Evolutionary conservation across 176 grass and related monocot species (phyloP), one percentile per base, ranked within the genome.

Genomic region (Cymbopogon citratus): DNA sequence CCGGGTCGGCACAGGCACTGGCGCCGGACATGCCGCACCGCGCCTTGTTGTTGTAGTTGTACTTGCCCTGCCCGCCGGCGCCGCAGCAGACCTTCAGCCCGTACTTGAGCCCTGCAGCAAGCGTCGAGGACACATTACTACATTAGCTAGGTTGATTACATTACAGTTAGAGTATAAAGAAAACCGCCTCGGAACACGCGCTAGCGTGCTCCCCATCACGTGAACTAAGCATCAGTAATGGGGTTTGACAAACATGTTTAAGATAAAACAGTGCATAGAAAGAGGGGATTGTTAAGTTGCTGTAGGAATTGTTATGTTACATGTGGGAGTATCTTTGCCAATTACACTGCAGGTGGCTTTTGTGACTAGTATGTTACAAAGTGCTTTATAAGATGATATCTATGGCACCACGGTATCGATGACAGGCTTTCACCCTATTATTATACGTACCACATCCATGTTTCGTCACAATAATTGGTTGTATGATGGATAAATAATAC

Each of bases 41-140:
- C n/a, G 89, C 89, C 6, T 80, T 78, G 72, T 88, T 82, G 86
- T 91, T 89, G 81, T 90, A 88, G 82, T 95, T 95, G 90, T 92
- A 95, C 60, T 26, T 62, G 48, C 90, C 90, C 48, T 91, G 86
- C 19, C 90, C 86, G 38, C 90, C 74, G 5, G 86, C 89, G 21
- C 90, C 90, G 67, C 90, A 91, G 82, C 89, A 91, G 0, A 91
- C 89, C 74, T 78, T 79, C 18, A 91, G 78, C 0, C 85, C 82
- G 49, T 91, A 63, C 46, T 84, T 79, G 24, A 91, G 38, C 1
- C 89, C 89, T 91, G 78, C n/a, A n/a, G n/a, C n/a, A n/a, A n/a
- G n/a, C n/a, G n/a, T n/a, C n/a, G n/a, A n/a, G n/a, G n/a, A n/a
- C n/a, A n/a, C n/a, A n/a, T n/a, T n/a, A n/a, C n/a, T n/a, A n/a